Base-by-base conservation (phyloP, 805 yeast genomes). In the Pichia heedii region DNA sequence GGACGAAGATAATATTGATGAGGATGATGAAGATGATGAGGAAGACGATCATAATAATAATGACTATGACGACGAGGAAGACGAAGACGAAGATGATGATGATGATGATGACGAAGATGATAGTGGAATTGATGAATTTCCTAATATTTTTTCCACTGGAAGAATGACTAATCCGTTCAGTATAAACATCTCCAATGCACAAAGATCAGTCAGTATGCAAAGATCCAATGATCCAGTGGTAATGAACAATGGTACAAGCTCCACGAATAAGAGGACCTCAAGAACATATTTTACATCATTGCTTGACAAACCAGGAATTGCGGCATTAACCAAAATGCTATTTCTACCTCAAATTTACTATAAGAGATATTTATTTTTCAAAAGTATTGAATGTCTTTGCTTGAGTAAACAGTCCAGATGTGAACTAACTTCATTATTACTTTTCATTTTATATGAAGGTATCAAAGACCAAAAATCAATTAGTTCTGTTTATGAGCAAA, bases 361-460 rank as follows among this genome's bases (percentile, higher is more conserved):
- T 50, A 78, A 75, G 46, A 68, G 89, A 42, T 87, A 79, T 44
- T 63, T 71, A 2, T 68, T 84, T 39, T 80, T 81, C 58, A 79
- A 78, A 40, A 66, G 90, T 5, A 67, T 88, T 43, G 76, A 75
- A 20, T 77, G 74, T 48, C 56, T 88, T 39, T 84, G 94, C 54
- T 73, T 75, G 48, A 86, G 80, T 61, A 84, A 84, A 58, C 94
- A 83, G 50, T 83, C 84, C 6, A 66, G 96, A 42, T 65, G 76
- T 10, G 96, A 89, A 50, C 73, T 86, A 15, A 68, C 88, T 57
- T 78, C 82, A 36, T 63, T 82, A 44, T 56, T 88, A 35, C 60
- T 88, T 34, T 76, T 80, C 16, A 71, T 88, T 36, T 63, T 89
- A 30, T 81, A 80, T 45, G 96, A 88, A 48, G 94, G 93, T n/a